Conservation (phyloP, 106 monocot genomes). For the Dioscorea alata region DNA sequence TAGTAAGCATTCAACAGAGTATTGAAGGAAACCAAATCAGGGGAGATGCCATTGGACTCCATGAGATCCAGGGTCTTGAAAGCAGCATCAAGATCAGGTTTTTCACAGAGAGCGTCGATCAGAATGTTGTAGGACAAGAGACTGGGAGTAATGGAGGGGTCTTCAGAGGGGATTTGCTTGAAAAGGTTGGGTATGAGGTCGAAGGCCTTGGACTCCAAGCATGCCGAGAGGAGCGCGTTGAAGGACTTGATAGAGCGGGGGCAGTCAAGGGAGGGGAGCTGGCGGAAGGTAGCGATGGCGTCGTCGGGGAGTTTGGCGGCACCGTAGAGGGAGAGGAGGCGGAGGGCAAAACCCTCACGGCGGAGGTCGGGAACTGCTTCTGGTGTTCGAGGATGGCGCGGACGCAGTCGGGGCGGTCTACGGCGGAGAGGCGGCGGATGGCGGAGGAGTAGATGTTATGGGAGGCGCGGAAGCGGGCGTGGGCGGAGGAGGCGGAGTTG, state of each 20-base stretch:
- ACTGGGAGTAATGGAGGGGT: slow-evolving; percentile 21
- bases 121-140: slow-evolving; percentile 31
- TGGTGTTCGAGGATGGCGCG: neutral
- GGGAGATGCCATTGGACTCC: slow-evolving; percentile 17
- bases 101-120: slow-evolving; percentile 19
- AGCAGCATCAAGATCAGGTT: slow-evolving; percentile 19
- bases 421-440: slow-evolving; percentile 44
- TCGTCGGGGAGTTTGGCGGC: slow-evolving; percentile 23
- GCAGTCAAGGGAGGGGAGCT: slow-evolving; percentile 22
- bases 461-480: slow-evolving; percentile 31
- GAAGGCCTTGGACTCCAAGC: slow-evolving; percentile 1
- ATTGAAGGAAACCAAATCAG: slow-evolving; percentile 24
- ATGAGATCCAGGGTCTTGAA: slow-evolving; percentile 8
- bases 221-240: slow-evolving; percentile 42
- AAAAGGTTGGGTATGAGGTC: slow-evolving; percentile 6
- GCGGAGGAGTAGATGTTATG: slow-evolving; percentile 32
- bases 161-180: slow-evolving; percentile 11
- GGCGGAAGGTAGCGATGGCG: slow-evolving; percentile 35
- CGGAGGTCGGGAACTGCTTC: neutral
- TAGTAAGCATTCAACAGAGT: slow-evolving; percentile 20
- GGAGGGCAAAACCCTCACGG: slow-evolving; percentile 53
- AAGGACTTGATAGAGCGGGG: slow-evolving; percentile 28
- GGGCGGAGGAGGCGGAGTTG: slow-evolving; percentile 14
- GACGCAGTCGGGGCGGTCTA: slow-evolving; percentile 23
- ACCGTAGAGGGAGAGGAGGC: slow-evolving; percentile 55